Conservation (phyloP, 352 stramenopile species). For the Stramenopiles sp. region DNA sequence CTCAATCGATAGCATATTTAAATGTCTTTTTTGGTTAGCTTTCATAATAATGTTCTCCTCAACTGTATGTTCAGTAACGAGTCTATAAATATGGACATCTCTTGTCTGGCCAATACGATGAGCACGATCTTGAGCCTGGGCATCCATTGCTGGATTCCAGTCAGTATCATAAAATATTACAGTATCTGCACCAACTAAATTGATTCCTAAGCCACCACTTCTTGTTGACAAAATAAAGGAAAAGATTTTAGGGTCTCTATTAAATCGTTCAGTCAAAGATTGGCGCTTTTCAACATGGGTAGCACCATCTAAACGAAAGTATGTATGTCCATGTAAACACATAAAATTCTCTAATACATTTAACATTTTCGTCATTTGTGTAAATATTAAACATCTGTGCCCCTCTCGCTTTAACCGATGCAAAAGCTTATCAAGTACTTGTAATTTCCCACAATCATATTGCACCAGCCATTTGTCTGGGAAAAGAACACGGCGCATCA, state of each 20-base stretch:
- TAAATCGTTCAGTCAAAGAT: slow-evolving; percentile 93
- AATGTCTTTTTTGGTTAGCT: background rate
- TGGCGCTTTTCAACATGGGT: slow-evolving; percentile 86
- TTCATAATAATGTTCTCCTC: slow-evolving; percentile 59
- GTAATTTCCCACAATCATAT: slow-evolving; percentile 84
- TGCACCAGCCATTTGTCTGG: slow-evolving; percentile 90
- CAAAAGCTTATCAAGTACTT: slow-evolving; percentile 61
- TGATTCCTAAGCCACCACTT: slow-evolving; percentile 90
- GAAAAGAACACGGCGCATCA: slow-evolving; percentile 31
- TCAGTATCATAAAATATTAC: slow-evolving; percentile 77
- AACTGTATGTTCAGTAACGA: slow-evolving; percentile 88
- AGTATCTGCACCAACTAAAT: slow-evolving; percentile 87
- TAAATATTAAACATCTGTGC: slow-evolving; percentile 84
- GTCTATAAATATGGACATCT: slow-evolving; percentile 94
- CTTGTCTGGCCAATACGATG: slow-evolving; percentile 92
- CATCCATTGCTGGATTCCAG: slow-evolving; percentile 81
- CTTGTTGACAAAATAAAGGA: slow-evolving; percentile 95
- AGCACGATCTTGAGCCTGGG: slow-evolving; percentile 79
- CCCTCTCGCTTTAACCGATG: slow-evolving; percentile 77
- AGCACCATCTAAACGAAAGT: slow-evolving; percentile 87
- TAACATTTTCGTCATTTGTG: slow-evolving; percentile 97
- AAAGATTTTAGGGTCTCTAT: slow-evolving; percentile 82
- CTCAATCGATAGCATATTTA: background rate
- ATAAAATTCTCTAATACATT: slow-evolving; percentile 96
- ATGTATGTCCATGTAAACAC: slow-evolving; percentile 89